Evolutionary conservation across 169 alveolate species (phyloP).

Genomic region (Fabrea salina): DNA sequence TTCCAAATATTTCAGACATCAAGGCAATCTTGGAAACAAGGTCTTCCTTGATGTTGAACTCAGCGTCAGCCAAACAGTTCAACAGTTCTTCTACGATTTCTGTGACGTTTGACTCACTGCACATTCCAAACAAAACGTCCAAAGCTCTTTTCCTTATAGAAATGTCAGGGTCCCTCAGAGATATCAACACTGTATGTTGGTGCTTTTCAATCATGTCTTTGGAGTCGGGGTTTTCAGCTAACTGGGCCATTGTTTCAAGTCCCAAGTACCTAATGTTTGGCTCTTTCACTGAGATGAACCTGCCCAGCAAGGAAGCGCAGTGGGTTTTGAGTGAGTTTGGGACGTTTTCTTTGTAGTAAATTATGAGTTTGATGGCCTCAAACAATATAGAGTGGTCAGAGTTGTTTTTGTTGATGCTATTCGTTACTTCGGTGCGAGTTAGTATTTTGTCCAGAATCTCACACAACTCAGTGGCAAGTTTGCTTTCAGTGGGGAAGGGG

Average conservation of each 20-base stretch:
- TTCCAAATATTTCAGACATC: constrained; percentile 87
- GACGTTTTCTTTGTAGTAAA: constrained; percentile 70
- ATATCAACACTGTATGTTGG: constrained; percentile 70
- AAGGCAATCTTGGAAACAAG: constrained; percentile 88
- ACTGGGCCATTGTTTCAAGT: constrained; percentile 86
- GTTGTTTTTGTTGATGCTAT: constrained; percentile 80
- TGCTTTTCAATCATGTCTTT: constrained; percentile 71
- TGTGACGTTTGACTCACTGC: constrained; percentile 84
- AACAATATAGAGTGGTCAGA: constrained; percentile 86
- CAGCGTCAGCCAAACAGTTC: constrained; percentile 86
- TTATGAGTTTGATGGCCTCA: constrained; percentile 86
- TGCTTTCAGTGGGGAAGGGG: constrained; percentile 69
- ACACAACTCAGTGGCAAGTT: constrained; percentile 35
- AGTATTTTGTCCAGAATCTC: constrained; percentile 63
- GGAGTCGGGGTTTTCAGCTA: constrained; percentile 46
- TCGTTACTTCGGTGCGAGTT: constrained; percentile 80
- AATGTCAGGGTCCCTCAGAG: constrained; percentile 83
- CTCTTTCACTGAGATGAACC: constrained; percentile 81
- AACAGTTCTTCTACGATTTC: constrained; percentile 88
- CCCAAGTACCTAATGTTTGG: constrained; percentile 87
- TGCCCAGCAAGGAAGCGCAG: constrained; percentile 70
- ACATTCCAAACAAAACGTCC: constrained; percentile 84
- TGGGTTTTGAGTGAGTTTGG: constrained; percentile 67
- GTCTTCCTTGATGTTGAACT: constrained; percentile 88
- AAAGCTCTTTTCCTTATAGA: constrained; percentile 89